Conservation (phyloP, 345 rosid species). For the Acer yangbiense region DNA sequence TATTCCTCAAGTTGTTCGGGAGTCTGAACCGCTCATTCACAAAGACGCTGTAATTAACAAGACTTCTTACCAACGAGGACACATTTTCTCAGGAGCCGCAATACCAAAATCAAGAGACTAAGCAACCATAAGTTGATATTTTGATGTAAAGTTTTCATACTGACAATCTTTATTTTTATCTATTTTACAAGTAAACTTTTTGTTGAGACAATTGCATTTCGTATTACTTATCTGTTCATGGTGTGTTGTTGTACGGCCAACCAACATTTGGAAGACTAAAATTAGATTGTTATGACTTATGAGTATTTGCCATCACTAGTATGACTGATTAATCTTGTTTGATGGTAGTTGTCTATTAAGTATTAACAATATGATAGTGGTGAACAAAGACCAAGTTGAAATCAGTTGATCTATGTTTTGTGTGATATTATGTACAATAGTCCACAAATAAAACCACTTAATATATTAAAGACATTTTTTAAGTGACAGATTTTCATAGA, state of each 20-base stretch:
- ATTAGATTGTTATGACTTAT: neutral
- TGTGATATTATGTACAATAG: no score
- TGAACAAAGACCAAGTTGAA: neutral
- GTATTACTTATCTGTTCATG: neutral
- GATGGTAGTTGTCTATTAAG: no score
- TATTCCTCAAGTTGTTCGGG: constrained; percentile 36
- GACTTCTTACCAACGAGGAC: constrained; percentile 40
- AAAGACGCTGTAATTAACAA: constrained; percentile 41
- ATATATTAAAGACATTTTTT: no score
- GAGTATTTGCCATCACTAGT: neutral
- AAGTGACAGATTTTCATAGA: no score
- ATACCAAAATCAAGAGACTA: constrained; percentile 47
- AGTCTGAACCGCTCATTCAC: constrained; percentile 59
- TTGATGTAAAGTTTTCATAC: neutral
- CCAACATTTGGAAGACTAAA: no score
- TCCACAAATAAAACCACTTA: no score
- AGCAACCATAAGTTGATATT: neutral
- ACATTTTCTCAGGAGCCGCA: constrained; percentile 42
- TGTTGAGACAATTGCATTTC: neutral
- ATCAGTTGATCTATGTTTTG: neutral
- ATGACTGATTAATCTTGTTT: neutral
- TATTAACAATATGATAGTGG: neutral
- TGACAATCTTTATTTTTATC: neutral
- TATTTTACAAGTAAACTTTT: neutral
- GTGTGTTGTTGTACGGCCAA: neutral